phyloP scores from a whole-genome alignment of 2,329 filamentous ascomycete species.

The Gaeumannomyces tritici region DNA sequence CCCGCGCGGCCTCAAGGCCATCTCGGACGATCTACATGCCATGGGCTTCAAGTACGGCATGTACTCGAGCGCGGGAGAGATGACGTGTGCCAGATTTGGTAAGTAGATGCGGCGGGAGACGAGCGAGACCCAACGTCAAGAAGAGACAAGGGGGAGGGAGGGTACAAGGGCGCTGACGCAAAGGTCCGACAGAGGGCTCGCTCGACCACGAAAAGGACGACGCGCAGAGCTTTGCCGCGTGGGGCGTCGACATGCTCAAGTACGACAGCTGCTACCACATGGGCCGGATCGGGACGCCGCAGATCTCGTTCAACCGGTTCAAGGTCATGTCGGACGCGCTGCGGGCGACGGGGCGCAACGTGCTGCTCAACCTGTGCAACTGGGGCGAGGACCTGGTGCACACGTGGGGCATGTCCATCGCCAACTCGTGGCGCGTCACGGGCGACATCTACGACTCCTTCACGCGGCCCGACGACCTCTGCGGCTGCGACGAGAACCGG shows the following conservation, averaged over 20 bases:
- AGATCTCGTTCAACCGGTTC: constrained; percentile 18
- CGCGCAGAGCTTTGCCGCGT: constrained; percentile 39
- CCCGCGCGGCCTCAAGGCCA: constrained; percentile 23
- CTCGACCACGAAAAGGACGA: constrained; percentile 42
- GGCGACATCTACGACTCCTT: constrained; percentile 24
- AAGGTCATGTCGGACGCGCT: constrained; percentile 23
- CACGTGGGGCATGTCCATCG: constrained; percentile 18
- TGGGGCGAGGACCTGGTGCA: constrained; percentile 22
- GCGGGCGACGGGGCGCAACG: constrained; percentile 18
- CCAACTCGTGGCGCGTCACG: constrained; percentile 23
- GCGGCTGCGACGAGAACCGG: constrained; percentile 6
- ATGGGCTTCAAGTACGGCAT: constrained; percentile 27
- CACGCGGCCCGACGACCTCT: constrained; percentile 21
- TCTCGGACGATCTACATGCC: constrained; percentile 23
- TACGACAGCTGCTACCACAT: constrained; percentile 37
- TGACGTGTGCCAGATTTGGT: constrained; percentile 38
- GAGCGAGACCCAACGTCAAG: no score
- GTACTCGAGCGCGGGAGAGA: constrained; percentile 30
- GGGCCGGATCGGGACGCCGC: constrained; percentile 15
- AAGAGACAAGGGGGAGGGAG: no score
- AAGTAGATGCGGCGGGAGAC: background rate
- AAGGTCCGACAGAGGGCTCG: constrained; percentile 23
- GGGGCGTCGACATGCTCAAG: constrained; percentile 44
- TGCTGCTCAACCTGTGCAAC: constrained; percentile 23
- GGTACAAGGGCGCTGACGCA: background rate